These are phyloP conservation scores for Sarocladium kiliense DNA, from an alignment of 2,329 filamentous ascomycete species.

Conservation along the genomic window DNA sequence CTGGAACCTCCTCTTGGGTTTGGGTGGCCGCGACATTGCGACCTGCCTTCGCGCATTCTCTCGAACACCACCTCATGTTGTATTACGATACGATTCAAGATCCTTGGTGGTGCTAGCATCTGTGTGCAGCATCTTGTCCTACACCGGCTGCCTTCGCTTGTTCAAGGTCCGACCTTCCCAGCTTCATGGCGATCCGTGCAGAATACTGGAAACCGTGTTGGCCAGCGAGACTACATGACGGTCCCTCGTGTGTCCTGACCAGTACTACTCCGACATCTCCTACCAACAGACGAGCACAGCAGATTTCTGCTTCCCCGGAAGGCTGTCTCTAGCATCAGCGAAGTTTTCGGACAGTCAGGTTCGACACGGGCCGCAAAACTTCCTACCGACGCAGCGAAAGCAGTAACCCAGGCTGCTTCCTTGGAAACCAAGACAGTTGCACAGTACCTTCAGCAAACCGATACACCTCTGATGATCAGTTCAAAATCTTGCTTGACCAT, in stretches of 20 bases:
- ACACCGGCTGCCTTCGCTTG: slow-evolving; percentile 33
- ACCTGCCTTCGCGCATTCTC: background rate
- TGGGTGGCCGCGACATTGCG: background rate
- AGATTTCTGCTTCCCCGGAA: background rate
- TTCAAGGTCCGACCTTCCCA: slow-evolving; percentile 17
- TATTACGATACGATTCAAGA: slow-evolving; percentile 39
- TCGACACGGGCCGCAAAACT: too few species aligned
- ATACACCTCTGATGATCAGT: background rate
- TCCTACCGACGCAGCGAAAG: too few species aligned
- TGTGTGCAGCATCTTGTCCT: slow-evolving; percentile 48
- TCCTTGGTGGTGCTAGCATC: slow-evolving; percentile 40
- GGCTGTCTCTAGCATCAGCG: too few species aligned
- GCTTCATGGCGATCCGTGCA: background rate
- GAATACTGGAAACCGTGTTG: background rate
- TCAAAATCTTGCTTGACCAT: background rate
- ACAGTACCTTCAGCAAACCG: background rate
- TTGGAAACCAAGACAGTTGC: background rate
- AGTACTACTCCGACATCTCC: background rate
- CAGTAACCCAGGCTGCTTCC: too few species aligned
- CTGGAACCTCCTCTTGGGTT: background rate
- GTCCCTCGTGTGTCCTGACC: background rate
- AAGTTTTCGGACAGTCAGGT: background rate
- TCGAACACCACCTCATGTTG: slow-evolving; percentile 39
- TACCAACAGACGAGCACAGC: background rate
- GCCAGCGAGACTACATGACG: background rate